Evolutionary conservation across 2,329 filamentous ascomycete genomes (phyloP).

Genomic region (Fusarium concolor): DNA sequence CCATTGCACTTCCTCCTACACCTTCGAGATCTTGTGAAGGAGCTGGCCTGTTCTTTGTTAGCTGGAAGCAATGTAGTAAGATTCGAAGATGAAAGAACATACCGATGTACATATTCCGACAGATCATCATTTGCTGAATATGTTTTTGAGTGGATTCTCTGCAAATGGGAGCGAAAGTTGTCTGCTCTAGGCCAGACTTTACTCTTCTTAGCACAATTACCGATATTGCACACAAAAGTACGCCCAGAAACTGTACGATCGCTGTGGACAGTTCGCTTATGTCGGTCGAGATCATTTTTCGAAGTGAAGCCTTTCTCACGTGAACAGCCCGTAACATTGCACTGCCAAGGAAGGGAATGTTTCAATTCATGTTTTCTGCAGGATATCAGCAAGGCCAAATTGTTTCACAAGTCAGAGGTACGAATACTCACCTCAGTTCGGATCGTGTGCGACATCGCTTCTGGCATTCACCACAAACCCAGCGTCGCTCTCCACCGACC

Average conservation of each 20-base stretch:
- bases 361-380: slow-evolving; percentile 78
- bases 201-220: slow-evolving; percentile 39
- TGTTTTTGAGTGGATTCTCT: slow-evolving; percentile 68
- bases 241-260: slow-evolving; percentile 51
- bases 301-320: slow-evolving; percentile 79
- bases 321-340: slow-evolving; percentile 66
- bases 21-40: slow-evolving; percentile 43
- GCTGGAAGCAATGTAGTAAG: background rate
- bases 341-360: slow-evolving; percentile 76
- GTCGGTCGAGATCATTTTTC: slow-evolving; percentile 82
- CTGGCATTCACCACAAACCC: slow-evolving; percentile 56
- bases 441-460: slow-evolving; percentile 62
- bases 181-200: slow-evolving; percentile 86
- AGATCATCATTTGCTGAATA: slow-evolving; percentile 55
- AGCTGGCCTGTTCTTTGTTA: slow-evolving; percentile 18
- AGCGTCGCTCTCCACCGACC: slow-evolving; percentile 26
- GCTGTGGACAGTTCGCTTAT: slow-evolving; percentile 78
- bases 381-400: slow-evolving; percentile 34
- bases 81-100: background rate
- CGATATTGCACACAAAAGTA: slow-evolving; percentile 45
- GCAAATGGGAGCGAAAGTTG: slow-evolving; percentile 86
- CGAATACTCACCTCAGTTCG: slow-evolving; percentile 62
- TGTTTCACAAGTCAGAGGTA: background rate
- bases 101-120: slow-evolving; percentile 48
- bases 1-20: slow-evolving; percentile 46